Base-by-base conservation (phyloP, 768 basidiomycete species). In the Mycena venus region DNA sequence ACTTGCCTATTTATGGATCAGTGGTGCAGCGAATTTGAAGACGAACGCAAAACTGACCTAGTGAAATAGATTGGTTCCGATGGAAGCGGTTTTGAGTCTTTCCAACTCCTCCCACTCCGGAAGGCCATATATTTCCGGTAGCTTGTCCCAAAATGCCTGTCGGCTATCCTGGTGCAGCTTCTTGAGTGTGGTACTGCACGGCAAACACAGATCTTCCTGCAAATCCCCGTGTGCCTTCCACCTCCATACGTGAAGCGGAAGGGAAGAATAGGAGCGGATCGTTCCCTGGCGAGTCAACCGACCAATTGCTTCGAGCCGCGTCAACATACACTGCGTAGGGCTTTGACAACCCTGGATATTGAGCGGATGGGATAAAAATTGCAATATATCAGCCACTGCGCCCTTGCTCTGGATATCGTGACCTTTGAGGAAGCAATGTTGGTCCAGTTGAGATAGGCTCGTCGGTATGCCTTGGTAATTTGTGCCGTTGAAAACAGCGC, bases 31-130 rank as follows among this genome's bases (percentile, higher is more conserved):
- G n/a, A n/a, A n/a, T n/a, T n/a, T n/a, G n/a, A n/a, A n/a, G n/a
- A n/a, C n/a, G n/a, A n/a, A n/a, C n/a, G n/a, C n/a, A n/a, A n/a
- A n/a, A n/a, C n/a, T n/a, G n/a, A n/a, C n/a, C 44, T 47, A 47
- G 19, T 21, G 8, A 47, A 47, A 47, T 47, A 21, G 19, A 4
- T 47, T 47, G 44, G 44, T 11, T 19, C 47, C 47, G 14, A 49
- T 49, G 23, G 47, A 21, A 23, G n/a, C 64, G 2, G 4, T 25
- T 27, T 42, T 63, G 53, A 64, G 25, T 17, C 55, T n/a, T 23
- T 69, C 61, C 38, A 74, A 23, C 25, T 74, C 62, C 3, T 40
- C 29, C 73, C 73, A 74, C 8, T 12, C 5, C 7, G 67, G 73
- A 15, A 69, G 34, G 2, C 67, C 55, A 29, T 74, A 74, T 9